A percentile compares a stretch with the other conserved stretches of the same genome.
Conservation (phyloP, 306 rosid genomes). For the Cercis canadensis region DNA sequence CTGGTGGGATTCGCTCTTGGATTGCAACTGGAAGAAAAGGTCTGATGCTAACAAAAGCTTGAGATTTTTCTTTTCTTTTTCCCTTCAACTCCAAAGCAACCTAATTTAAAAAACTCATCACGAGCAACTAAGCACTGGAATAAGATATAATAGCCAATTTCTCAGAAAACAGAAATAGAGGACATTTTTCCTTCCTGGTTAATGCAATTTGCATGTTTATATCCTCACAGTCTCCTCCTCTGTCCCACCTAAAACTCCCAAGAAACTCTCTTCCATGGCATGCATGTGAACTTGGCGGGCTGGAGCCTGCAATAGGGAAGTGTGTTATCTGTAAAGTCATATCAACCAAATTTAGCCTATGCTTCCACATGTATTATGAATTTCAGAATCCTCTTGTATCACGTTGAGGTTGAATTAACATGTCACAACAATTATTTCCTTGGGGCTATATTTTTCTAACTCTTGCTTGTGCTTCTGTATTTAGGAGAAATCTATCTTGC, state of each 20-base stretch:
- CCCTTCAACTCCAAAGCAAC: constrained; percentile 23
- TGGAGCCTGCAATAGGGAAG: too few species aligned
- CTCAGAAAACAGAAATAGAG: not conserved
- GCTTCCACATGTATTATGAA: too few species aligned
- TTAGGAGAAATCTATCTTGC: constrained; percentile 76
- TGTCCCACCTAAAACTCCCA: too few species aligned
- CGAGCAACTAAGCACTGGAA: constrained; percentile 6
- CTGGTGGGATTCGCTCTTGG: constrained; percentile 77
- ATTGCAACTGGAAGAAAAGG: constrained; percentile 81
- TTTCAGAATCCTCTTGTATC: too few species aligned
- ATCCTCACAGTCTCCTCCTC: not conserved
- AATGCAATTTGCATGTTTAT: not conserved
- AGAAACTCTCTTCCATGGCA: too few species aligned
- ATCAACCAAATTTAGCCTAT: too few species aligned
- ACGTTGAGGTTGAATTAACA: too few species aligned
- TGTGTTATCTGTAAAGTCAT: too few species aligned
- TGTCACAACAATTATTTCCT: too few species aligned
- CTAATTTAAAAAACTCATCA: not conserved
- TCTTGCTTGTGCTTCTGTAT: not conserved
- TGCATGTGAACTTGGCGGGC: too few species aligned
- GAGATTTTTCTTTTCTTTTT: not conserved
- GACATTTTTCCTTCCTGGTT: not conserved
- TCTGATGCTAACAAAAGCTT: constrained; percentile 27
- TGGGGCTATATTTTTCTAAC: constrained; percentile 8
- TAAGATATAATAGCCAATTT: not conserved